Conservation (phyloP, 805 yeast genomes). For the Priceomyces medius region DNA sequence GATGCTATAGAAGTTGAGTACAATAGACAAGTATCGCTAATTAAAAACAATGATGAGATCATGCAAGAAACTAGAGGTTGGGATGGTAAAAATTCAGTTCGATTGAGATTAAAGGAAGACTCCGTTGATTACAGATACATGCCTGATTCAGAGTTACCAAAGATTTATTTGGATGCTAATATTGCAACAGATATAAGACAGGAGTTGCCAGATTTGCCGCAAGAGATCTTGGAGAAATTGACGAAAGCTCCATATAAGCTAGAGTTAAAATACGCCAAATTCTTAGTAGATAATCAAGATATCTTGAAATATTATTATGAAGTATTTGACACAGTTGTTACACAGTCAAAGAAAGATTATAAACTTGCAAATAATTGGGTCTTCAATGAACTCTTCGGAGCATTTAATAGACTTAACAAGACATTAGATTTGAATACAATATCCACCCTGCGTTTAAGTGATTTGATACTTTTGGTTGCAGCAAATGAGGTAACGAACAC, state of each 20-base stretch:
- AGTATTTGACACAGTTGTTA: conserved; percentile 30
- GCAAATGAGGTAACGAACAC: conserved; percentile 53
- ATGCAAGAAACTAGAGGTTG: conserved; percentile 83
- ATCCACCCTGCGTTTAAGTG: conserved; percentile 48
- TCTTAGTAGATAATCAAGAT: conserved; percentile 51
- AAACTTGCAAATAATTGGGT: conserved; percentile 72
- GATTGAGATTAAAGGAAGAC: conserved; percentile 73
- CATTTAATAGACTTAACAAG: conserved; percentile 51
- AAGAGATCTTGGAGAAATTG: conserved; percentile 49
- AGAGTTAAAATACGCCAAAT: conserved; percentile 71
- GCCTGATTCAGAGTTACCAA: conserved; percentile 90
- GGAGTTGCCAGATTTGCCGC: conserved; percentile 61
- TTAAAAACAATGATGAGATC: conserved; percentile 34
- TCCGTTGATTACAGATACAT: conserved; percentile 87
- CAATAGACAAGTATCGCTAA: conserved; percentile 57
- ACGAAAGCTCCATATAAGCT: conserved; percentile 51
- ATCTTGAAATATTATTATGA: conserved; percentile 54
- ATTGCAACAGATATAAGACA: conserved; percentile 43
- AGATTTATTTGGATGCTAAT: conserved; percentile 43
- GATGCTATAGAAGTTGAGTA: conserved; percentile 76
- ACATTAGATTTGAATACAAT: conserved; percentile 27
- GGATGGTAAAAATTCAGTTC: conserved; percentile 72
- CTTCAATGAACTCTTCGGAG: conserved; percentile 76
- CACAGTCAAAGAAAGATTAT: conserved; percentile 17
- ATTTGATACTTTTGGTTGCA: conserved; percentile 53